phyloP scores from a whole-genome alignment of 768 basidiomycete genomes.

The Punctularia strigosozonata region DNA sequence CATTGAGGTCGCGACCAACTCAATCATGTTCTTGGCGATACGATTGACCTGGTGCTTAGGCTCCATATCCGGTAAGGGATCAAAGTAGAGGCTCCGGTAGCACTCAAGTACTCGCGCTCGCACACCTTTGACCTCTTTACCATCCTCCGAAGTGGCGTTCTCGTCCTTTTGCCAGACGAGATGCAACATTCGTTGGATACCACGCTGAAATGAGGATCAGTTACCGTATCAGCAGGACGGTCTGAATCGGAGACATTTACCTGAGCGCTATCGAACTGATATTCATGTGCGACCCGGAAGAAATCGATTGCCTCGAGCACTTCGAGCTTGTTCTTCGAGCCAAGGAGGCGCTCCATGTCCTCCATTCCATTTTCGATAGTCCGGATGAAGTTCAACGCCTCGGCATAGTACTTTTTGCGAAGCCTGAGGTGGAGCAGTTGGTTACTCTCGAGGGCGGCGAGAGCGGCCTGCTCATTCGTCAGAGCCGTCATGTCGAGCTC shows the following conservation, averaged over 20 bases:
- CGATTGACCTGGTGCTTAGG: conserved; percentile 82
- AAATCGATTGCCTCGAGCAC: conserved; percentile 84
- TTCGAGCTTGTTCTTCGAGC: conserved; percentile 76
- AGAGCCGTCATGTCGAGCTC: conserved; percentile 61
- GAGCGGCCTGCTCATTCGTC: conserved; percentile 56
- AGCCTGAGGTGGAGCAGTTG: conserved; percentile 57
- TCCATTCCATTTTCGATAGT: conserved; percentile 59
- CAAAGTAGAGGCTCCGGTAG: conserved; percentile 83
- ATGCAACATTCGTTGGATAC: conserved; percentile 94
- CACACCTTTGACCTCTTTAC: conserved; percentile 77
- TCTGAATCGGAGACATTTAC: conserved; percentile 24
- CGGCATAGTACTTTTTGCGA: conserved; percentile 77
- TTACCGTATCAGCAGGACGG: background rate
- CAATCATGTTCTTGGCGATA: conserved; percentile 94
- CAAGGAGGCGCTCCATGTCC: conserved; percentile 64
- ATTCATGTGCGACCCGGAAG: conserved; percentile 73
- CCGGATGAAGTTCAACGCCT: conserved; percentile 76
- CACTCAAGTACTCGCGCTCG: conserved; percentile 80
- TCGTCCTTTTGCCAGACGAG: conserved; percentile 97
- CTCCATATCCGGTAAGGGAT: conserved; percentile 59
- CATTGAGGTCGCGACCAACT: conserved; percentile 37
- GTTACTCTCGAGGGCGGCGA: conserved; percentile 57
- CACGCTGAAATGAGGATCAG: conserved; percentile 33
- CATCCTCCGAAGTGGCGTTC: conserved; percentile 59
- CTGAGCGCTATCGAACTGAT: conserved; percentile 68